Evolutionary conservation across 768 basidiomycete species (phyloP).

Genomic region (Postia placenta): DNA sequence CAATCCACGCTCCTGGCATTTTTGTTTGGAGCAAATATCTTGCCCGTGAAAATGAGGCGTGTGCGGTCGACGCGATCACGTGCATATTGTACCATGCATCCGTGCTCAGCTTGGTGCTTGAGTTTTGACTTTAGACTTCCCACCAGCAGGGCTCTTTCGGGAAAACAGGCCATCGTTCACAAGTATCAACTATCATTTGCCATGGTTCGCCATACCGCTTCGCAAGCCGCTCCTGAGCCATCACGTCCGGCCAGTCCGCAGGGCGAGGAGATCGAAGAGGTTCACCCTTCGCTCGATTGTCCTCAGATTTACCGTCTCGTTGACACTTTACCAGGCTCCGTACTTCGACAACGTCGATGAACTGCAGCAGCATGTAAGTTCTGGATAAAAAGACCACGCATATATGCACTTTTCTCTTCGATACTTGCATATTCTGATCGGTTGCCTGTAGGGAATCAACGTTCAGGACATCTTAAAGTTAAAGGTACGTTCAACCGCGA

Average conservation of each 20-base stretch:
- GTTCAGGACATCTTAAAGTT: constrained; percentile 93
- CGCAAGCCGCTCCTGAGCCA: constrained; percentile 34
- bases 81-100: too few species aligned
- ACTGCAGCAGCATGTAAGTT: constrained; percentile 69
- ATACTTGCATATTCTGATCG: neutral
- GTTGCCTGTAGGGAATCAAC: constrained; percentile 70
- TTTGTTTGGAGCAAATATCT: too few species aligned
- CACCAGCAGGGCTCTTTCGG: too few species aligned
- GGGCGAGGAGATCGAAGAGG: constrained; percentile 39
- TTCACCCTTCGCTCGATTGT: constrained; percentile 10
- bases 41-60: too few species aligned
- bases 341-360: constrained; percentile 82
- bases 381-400: neutral
- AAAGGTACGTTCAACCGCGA: constrained; percentile 47
- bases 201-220: constrained; percentile 42
- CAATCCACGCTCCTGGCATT: too few species aligned
- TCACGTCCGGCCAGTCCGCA: constrained; percentile 46
- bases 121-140: too few species aligned
- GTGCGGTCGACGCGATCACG: too few species aligned
- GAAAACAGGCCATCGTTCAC: too few species aligned
- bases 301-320: constrained; percentile 1
- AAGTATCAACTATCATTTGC: too few species aligned
- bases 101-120: too few species aligned
- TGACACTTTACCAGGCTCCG: constrained; percentile 32
- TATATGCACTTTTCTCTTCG: constrained; percentile 2